Conservation (phyloP, 2,329 filamentous ascomycete species). For the Fusarium cyanostomum region DNA sequence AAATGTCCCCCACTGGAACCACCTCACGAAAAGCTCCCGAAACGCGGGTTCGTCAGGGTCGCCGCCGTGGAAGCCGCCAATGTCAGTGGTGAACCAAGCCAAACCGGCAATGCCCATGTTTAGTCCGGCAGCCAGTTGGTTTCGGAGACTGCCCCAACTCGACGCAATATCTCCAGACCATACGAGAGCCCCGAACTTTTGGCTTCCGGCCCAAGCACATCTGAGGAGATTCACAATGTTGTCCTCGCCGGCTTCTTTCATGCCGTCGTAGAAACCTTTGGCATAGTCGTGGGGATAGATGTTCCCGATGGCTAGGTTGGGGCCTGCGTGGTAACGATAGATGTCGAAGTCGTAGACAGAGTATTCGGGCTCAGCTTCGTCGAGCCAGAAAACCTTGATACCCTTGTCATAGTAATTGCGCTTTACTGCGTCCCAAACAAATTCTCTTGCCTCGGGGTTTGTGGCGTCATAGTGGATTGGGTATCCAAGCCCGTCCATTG, state of each 20-base stretch:
- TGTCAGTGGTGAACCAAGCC: slow-evolving; percentile 76
- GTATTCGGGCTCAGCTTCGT: slow-evolving; percentile 76
- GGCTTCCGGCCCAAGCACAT: slow-evolving; percentile 63
- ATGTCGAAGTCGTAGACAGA: slow-evolving; percentile 72
- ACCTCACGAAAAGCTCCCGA: slow-evolving; percentile 70
- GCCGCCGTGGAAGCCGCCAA: slow-evolving; percentile 75
- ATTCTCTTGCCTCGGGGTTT: slow-evolving; percentile 66
- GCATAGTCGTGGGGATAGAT: slow-evolving; percentile 68
- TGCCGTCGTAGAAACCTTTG: slow-evolving; percentile 68
- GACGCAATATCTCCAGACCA: slow-evolving; percentile 75
- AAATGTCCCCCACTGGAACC: slow-evolving; percentile 76
- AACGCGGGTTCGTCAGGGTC: slow-evolving; percentile 64
- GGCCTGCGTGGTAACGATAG: slow-evolving; percentile 56
- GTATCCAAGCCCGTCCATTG: slow-evolving; percentile 68
- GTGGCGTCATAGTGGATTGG: slow-evolving; percentile 71
- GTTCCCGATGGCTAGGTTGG: slow-evolving; percentile 61
- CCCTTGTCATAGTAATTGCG: slow-evolving; percentile 70
- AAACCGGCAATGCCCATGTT: slow-evolving; percentile 73
- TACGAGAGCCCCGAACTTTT: slow-evolving; percentile 71
- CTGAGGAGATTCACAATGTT: slow-evolving; percentile 66
- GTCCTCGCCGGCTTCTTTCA: slow-evolving; percentile 59
- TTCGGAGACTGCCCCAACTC: slow-evolving; percentile 67
- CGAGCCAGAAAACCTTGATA: slow-evolving; percentile 73
- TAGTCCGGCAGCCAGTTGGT: slow-evolving; percentile 70
- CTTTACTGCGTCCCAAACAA: slow-evolving; percentile 67